Base-by-base conservation (phyloP, 73 alveolate genomes). In the Paramecium tetraurelia region DNA sequence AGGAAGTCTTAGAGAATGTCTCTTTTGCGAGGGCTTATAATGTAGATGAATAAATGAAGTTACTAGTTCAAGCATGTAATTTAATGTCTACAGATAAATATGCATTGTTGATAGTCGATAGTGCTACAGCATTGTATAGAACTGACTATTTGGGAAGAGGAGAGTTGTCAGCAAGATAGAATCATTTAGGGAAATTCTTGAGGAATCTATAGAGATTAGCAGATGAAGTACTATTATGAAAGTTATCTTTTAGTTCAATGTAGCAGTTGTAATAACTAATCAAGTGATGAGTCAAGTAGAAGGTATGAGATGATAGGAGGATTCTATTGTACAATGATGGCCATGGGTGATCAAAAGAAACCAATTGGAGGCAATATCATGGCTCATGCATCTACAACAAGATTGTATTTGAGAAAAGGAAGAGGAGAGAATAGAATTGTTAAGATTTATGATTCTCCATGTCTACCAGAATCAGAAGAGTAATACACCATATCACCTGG, bases 301-400 rank as follows among this genome's bases (percentile, higher is more conserved):
- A 89, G 99, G 99, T 38, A n/a, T n/a, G n/a, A n/a, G n/a, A n/a
- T n/a, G n/a, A n/a, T n/a, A n/a, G n/a, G n/a, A n/a, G n/a, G n/a
- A n/a, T n/a, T n/a, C n/a, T n/a, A n/a, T n/a, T n/a, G n/a, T n/a
- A 96, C 97, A 12, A 95, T 97, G 50, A 94, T 97, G 98, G 97
- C 95, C 38, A 96, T 95, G 29, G 99, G 98, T 11, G 98, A 97
- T 90, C 59, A 96, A 90, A 97, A 96, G 96, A 98, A 98, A 92
- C 99, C 99, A 33, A 98, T 98, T 29, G 99, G 99, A 7, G 99
- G 99, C 43, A 99, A 98, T 93, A 98, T 98, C 35, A 98, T 98
- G 94, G 99, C 99, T 68, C 99, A 98, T 89, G 99, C 99, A 14
- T 93, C 99, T 40, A 97, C 98, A 69, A 98, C 99, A 16, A 97